A percentile compares a stretch with the other conserved stretches of the same genome.
Evolutionary conservation across 202 grass and related monocot genomes (phyloP).

Genomic region (Musa balbisiana): DNA sequence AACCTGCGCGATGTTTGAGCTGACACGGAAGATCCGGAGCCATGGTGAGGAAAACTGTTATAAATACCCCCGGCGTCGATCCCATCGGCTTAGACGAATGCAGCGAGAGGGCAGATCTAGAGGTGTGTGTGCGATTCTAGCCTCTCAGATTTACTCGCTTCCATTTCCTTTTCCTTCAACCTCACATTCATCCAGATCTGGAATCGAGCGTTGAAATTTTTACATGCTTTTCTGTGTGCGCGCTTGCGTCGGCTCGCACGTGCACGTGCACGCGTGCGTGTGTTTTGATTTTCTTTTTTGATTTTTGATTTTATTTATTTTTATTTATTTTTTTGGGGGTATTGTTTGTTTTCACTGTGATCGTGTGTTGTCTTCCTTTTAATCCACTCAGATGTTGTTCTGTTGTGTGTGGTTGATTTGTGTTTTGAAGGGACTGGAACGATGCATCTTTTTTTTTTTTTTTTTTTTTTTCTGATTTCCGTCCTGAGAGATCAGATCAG

Average conservation of each 20-base stretch:
- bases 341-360: background rate
- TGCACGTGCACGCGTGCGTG: too few relatives aligned
- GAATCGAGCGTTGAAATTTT: too few relatives aligned
- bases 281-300: background rate
- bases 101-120: background rate
- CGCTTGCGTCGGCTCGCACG: too few relatives aligned
- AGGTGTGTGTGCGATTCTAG: background rate
- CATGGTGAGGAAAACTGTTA: background rate
- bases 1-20: background rate
- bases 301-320: background rate
- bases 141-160: background rate
- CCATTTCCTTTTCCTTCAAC: too few relatives aligned
- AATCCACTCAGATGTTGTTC: background rate
- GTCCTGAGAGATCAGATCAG: too few relatives aligned
- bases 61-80: background rate
- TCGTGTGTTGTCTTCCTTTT: background rate
- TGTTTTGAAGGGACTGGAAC: too few relatives aligned
- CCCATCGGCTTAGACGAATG: background rate
- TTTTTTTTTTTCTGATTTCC: background rate
- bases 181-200: too few relatives aligned
- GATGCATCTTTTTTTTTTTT: background rate
- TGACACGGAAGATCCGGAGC: background rate
- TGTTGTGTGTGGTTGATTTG: background rate
- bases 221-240: too few relatives aligned
- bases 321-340: background rate